Evolutionary conservation across 2,329 filamentous ascomycete species (phyloP).

Genomic region (Dendryphion nanum): DNA sequence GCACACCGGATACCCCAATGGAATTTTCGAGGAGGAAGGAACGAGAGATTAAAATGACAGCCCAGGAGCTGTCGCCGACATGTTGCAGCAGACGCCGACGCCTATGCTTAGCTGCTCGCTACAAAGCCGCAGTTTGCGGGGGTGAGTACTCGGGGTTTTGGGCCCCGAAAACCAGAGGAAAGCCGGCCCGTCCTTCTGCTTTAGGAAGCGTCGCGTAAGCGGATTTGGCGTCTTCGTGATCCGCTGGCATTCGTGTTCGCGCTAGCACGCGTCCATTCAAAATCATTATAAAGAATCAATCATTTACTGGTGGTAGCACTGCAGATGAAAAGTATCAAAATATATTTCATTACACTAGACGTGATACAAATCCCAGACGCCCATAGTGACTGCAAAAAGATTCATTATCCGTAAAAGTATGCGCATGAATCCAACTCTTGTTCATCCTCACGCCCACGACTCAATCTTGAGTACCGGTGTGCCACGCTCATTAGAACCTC

Average conservation of each 20-base stretch:
- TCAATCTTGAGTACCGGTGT: too few species aligned
- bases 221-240: slow-evolving; percentile 3
- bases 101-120: slow-evolving; percentile 3
- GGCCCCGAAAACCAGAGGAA: slow-evolving; percentile 23
- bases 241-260: too few species aligned
- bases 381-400: too few species aligned
- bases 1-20: background rate
- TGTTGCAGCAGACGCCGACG: slow-evolving; percentile 18
- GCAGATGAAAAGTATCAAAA: too few species aligned
- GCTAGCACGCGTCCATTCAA: too few species aligned
- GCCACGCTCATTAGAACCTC: slow-evolving; percentile 21
- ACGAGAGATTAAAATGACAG: background rate
- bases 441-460: too few species aligned
- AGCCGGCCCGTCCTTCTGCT: slow-evolving; percentile 21
- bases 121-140: slow-evolving; percentile 13
- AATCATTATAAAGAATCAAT: too few species aligned
- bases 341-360: too few species aligned
- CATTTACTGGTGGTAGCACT: too few species aligned
- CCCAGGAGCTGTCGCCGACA: slow-evolving; percentile 6
- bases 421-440: too few species aligned
- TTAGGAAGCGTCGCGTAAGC: background rate
- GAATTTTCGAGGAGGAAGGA: slow-evolving; percentile 1
- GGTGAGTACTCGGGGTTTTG: slow-evolving; percentile 20
- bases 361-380: too few species aligned
- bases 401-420: too few species aligned